These are phyloP conservation scores for Russula compacta DNA, from an alignment of 768 basidiomycete species.

Conservation along the genomic window DNA sequence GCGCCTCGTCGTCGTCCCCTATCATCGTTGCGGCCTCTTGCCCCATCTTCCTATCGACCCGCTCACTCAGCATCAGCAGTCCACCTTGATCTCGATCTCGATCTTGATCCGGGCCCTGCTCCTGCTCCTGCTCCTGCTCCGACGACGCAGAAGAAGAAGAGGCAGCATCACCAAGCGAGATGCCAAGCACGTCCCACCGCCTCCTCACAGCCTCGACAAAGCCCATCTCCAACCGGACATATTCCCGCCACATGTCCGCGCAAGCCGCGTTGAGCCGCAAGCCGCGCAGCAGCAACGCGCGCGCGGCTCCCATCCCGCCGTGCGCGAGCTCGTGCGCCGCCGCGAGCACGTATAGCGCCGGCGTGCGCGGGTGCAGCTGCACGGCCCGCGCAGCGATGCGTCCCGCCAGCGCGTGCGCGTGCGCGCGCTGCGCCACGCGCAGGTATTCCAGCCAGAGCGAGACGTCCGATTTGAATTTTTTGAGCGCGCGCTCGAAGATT, in stretches of 20 bases:
- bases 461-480: constrained; percentile 82
- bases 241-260: constrained; percentile 78
- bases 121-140: constrained; percentile 21
- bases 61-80: constrained; percentile 22
- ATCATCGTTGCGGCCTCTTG: constrained; percentile 34
- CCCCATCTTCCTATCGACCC: constrained; percentile 28
- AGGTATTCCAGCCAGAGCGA: constrained; percentile 87
- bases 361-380: constrained; percentile 74
- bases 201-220: constrained; percentile 74
- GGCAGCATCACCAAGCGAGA: constrained; percentile 26
- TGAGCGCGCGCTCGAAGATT: constrained; percentile 84
- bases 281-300: constrained; percentile 77
- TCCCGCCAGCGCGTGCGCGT: constrained; percentile 70
- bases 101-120: constrained; percentile 20
- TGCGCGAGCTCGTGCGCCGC: constrained; percentile 76
- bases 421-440: constrained; percentile 70
- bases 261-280: constrained; percentile 68
- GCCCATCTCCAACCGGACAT: constrained; percentile 82
- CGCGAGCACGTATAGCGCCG: constrained; percentile 74
- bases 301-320: constrained; percentile 66
- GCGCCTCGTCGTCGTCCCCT: constrained; percentile 35
- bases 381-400: constrained; percentile 82
- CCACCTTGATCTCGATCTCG: constrained; percentile 10
- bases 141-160: not conserved
- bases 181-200: constrained; percentile 75